Percentiles rank a stretch among this genome's conserved stretches.
Evolutionary conservation across 257 asterid genomes (phyloP).

Genomic region (Prunella vulgaris): DNA sequence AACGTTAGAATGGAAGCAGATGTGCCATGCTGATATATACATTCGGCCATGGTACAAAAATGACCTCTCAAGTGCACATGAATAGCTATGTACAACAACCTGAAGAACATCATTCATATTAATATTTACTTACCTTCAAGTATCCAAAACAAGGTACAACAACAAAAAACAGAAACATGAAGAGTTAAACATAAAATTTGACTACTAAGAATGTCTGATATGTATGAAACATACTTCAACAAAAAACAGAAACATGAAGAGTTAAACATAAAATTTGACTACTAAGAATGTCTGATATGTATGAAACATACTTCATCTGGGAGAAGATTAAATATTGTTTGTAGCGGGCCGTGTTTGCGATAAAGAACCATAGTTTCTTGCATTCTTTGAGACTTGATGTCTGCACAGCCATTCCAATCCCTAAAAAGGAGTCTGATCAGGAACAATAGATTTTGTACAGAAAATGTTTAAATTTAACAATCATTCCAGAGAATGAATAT

Average conservation of each 20-base stretch:
- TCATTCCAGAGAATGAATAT: conserved; percentile 7
- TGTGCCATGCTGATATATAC: conserved; percentile 79
- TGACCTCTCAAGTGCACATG: conserved; percentile 95
- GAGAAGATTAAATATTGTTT: conserved; percentile 71
- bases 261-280: neutral
- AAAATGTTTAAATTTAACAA: conserved; percentile 11
- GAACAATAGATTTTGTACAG: neutral
- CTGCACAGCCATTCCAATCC: conserved; percentile 56
- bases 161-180: conserved; percentile 8
- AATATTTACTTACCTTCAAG: conserved; percentile 10
- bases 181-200: neutral
- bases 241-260: conserved; percentile 10
- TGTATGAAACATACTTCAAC: too few relatives aligned
- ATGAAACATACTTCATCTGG: conserved; percentile 69
- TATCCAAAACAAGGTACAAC: neutral
- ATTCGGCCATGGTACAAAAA: conserved; percentile 90
- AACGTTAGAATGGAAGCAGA: conserved; percentile 92
- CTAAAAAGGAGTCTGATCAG: conserved; percentile 32
- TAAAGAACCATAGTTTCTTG: conserved; percentile 59
- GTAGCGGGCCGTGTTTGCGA: conserved; percentile 89
- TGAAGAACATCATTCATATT: conserved; percentile 31
- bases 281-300: conserved; percentile 12
- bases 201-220: conserved; percentile 12
- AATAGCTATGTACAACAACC: conserved; percentile 89
- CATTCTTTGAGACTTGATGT: conserved; percentile 41